These are phyloP conservation scores for Grosmannia clavigera DNA, from an alignment of 2,329 filamentous ascomycete genomes.

Conservation along the genomic window DNA sequence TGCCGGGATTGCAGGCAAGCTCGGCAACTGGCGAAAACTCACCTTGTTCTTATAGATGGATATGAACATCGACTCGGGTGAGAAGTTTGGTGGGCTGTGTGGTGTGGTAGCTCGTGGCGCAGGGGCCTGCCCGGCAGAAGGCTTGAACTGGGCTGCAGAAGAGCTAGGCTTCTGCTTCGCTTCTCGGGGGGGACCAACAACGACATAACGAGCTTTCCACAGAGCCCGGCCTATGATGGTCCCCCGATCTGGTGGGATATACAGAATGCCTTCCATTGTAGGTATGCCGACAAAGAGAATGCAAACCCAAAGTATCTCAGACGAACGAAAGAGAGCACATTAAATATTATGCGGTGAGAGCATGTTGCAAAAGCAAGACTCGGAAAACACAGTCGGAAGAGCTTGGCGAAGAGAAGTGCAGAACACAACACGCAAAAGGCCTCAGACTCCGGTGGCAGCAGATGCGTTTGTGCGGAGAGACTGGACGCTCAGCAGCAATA, in stretches of 20 bases:
- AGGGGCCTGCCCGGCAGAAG: background rate
- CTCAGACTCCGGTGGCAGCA: background rate
- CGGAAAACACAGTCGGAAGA: background rate
- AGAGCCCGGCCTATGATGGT: conserved; percentile 37
- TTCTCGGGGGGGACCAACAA: conserved; percentile 34
- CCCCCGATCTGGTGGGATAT: conserved; percentile 37
- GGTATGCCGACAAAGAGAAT: background rate
- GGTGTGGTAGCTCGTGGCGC: conserved; percentile 21
- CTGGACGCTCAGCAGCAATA: background rate
- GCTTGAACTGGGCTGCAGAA: background rate
- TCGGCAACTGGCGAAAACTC: conserved; percentile 4
- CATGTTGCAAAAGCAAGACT: conserved; percentile 4
- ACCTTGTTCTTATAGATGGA: conserved; percentile 47
- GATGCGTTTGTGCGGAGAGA: background rate
- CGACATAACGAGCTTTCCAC: conserved; percentile 49
- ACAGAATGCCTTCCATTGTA: conserved; percentile 37
- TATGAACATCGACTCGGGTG: conserved; percentile 32
- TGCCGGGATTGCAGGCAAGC: background rate
- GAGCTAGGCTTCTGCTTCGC: conserved; percentile 13
- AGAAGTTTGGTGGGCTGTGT: conserved; percentile 17
- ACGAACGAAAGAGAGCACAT: background rate
- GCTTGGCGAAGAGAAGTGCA: background rate
- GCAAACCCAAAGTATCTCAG: conserved; percentile 1
- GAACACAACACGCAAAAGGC: background rate
- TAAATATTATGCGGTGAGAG: conserved; percentile 2